Evolutionary conservation across 208 protist species (phyloP).

Genomic region (Acanthamoeba triangularis): DNA sequence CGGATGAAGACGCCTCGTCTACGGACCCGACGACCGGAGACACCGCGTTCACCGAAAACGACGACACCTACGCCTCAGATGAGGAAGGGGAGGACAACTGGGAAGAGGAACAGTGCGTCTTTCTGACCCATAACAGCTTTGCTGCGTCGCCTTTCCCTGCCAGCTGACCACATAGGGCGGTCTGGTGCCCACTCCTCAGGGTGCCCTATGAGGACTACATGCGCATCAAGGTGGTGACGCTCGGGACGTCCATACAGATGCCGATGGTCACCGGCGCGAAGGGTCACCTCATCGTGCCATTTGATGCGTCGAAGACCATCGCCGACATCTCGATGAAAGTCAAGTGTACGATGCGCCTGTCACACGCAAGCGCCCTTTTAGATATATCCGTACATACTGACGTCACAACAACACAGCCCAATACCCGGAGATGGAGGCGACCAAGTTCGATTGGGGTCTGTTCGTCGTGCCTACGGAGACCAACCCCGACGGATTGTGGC

Average conservation of each 20-base stretch:
- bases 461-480: constrained; percentile 46
- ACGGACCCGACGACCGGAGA: constrained; percentile 61
- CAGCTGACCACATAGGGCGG: not conserved
- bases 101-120: constrained; percentile 58
- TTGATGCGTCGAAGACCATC: constrained; percentile 53
- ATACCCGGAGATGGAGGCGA: constrained; percentile 61
- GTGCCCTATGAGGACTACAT: constrained; percentile 73
- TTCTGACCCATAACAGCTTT: not conserved
- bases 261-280: constrained; percentile 10
- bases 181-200: not conserved
- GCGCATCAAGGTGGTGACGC: constrained; percentile 66
- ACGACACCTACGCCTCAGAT: constrained; percentile 69
- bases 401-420: constrained; percentile 44
- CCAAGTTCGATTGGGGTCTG: constrained; percentile 69
- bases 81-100: constrained; percentile 66
- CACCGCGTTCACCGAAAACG: constrained; percentile 66
- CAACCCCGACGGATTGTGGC: constrained; percentile 74
- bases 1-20: constrained; percentile 42
- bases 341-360: constrained; percentile 3
- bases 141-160: not conserved
- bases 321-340: constrained; percentile 50
- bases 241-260: constrained; percentile 34
- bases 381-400: not conserved
- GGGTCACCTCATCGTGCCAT: constrained; percentile 43
- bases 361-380: not conserved